Percentiles rank a stretch among this genome's conserved stretches.
These are phyloP conservation scores for Aureobasidium sp. DNA, from an alignment of 2,329 filamentous ascomycete genomes.

Conservation along the genomic window DNA sequence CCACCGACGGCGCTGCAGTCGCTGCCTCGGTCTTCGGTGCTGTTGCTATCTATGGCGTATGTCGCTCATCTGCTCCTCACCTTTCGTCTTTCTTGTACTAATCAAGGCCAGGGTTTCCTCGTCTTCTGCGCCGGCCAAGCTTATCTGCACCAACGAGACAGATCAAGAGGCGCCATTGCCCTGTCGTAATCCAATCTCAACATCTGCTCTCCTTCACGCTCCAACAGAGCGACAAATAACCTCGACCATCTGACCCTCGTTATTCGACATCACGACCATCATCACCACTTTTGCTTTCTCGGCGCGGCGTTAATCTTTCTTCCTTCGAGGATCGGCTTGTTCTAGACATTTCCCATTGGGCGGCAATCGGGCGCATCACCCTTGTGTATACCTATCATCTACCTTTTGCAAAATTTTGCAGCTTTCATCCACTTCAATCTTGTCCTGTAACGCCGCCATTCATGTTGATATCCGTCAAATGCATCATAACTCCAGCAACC, in stretches of 20 bases:
- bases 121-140: constrained; percentile 89
- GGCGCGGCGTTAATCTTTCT: constrained; percentile 10
- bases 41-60: constrained; percentile 80
- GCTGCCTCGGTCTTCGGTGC: constrained; percentile 81
- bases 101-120: constrained; percentile 62
- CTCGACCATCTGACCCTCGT: background rate
- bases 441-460: background rate
- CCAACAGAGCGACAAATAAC: background rate
- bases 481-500: background rate
- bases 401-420: background rate
- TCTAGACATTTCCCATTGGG: constrained; percentile 1
- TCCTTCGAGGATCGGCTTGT: background rate
- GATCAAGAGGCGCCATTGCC: constrained; percentile 74
- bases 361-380: background rate
- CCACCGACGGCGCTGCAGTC: constrained; percentile 64
- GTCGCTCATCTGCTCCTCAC: constrained; percentile 31
- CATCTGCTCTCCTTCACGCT: background rate
- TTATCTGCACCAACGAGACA: constrained; percentile 75
- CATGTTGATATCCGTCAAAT: constrained; percentile 1
- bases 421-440: background rate
- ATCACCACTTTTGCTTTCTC: background rate
- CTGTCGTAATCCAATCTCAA: constrained; percentile 44
- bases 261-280: constrained; percentile 2
- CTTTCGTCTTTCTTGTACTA: background rate
- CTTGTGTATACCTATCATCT: constrained; percentile 9